Evolutionary conservation across 306 rosid genomes (phyloP).

Genomic region (Acacia confusa): DNA sequence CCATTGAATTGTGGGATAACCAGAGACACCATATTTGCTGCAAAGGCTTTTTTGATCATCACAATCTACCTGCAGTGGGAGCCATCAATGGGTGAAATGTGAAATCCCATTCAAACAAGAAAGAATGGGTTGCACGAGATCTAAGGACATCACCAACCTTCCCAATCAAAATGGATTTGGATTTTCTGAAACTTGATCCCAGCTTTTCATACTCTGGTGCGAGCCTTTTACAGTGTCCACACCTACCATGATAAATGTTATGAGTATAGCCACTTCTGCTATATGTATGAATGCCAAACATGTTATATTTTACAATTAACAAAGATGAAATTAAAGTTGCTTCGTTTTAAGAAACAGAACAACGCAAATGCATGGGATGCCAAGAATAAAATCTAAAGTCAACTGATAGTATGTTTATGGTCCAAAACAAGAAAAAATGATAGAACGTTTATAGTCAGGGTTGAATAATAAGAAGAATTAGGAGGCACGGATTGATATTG

Average conservation of each 20-base stretch:
- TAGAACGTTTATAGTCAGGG: background rate
- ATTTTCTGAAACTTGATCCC: slow-evolving; percentile 67
- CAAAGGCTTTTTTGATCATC: slow-evolving; percentile 84
- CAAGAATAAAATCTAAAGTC: background rate
- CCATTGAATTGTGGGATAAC: slow-evolving; percentile 88
- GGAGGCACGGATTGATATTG: background rate
- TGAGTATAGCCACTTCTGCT: background rate
- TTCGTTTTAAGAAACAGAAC: background rate
- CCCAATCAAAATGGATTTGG: slow-evolving; percentile 67
- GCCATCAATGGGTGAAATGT: background rate
- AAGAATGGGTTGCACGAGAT: background rate
- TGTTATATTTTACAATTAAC: no score
- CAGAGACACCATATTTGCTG: slow-evolving; percentile 74
- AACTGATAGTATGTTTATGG: background rate
- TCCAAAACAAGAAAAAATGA: background rate
- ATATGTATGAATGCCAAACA: no score
- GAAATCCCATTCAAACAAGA: slow-evolving; percentile 10
- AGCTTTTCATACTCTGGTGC: slow-evolving; percentile 89
- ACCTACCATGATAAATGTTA: slow-evolving; percentile 47
- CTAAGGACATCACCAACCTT: slow-evolving; percentile 50
- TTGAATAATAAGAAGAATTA: background rate
- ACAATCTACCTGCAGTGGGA: slow-evolving; percentile 71
- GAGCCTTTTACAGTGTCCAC: slow-evolving; percentile 93
- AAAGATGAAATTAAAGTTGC: background rate
- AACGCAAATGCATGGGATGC: background rate